A percentile compares a stretch with the other conserved stretches of the same genome.
Conservation (phyloP, 163 green algal genomes). For the Chlorella variabilis region DNA sequence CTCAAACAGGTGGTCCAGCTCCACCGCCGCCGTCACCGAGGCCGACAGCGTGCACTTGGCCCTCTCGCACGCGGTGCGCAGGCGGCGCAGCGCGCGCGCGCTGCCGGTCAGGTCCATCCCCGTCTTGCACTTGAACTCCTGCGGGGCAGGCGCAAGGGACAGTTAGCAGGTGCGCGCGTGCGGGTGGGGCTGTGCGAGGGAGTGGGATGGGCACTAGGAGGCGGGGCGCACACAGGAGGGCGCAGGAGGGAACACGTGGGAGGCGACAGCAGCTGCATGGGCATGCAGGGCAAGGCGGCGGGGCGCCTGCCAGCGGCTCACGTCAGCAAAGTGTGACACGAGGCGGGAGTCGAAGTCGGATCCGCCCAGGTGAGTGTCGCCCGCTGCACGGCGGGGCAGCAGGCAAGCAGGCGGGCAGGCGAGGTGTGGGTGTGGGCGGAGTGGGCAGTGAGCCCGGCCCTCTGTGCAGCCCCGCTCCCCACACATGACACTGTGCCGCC, state of each 20-base stretch:
- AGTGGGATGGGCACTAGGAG: too few species aligned
- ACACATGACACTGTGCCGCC: too few species aligned
- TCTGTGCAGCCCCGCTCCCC: too few species aligned
- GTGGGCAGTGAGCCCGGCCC: too few species aligned
- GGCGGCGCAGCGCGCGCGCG: conserved; percentile 72
- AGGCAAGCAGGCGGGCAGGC: neutral
- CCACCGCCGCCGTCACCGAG: conserved; percentile 91
- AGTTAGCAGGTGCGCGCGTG: neutral
- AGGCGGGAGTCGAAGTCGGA: conserved; percentile 98
- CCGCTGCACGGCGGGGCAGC: conserved; percentile 61
- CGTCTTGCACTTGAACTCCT: conserved; percentile 97
- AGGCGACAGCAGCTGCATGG: too few species aligned
- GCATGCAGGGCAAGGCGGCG: too few species aligned
- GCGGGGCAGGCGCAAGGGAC: conserved; percentile 48
- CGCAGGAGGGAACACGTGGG: too few species aligned
- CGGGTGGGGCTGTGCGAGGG: too few species aligned
- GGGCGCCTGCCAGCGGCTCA: too few species aligned
- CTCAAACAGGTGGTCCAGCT: conserved; percentile 98
- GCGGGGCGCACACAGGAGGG: too few species aligned
- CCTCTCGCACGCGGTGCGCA: conserved; percentile 93
- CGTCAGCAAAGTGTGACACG: conserved; percentile 59
- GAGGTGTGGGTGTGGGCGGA: too few species aligned
- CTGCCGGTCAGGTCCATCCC: conserved; percentile 59
- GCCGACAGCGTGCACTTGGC: conserved; percentile 94
- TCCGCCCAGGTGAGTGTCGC: conserved; percentile 95